A percentile compares a stretch with the other conserved stretches of the same genome.
phyloP scores from a whole-genome alignment of 306 rosid genomes.

The Malus sylvestris region DNA sequence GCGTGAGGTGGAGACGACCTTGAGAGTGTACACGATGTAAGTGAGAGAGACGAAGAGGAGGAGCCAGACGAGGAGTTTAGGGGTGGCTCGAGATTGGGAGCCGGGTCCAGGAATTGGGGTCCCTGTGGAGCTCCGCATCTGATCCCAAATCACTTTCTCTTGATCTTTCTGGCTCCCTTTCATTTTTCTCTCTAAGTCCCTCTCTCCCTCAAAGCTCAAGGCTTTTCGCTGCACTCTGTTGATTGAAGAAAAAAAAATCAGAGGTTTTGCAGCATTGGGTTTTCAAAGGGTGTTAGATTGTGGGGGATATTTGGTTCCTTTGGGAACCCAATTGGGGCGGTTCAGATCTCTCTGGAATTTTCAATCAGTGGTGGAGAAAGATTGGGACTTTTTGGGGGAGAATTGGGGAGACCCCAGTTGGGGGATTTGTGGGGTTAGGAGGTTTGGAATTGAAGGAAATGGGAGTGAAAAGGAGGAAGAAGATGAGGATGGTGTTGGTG shows the following conservation, averaged over 20 bases:
- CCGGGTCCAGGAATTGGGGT: slow-evolving; percentile 26
- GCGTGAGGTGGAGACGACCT: slow-evolving; percentile 53
- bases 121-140: slow-evolving; percentile 38
- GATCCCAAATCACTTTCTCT: slow-evolving; percentile 64
- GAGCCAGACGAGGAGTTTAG: slow-evolving; percentile 58
- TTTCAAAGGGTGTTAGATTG: not conserved
- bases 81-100: slow-evolving; percentile 30
- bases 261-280: not conserved
- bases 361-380: not conserved
- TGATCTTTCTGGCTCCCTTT: slow-evolving; percentile 47
- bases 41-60: slow-evolving; percentile 63
- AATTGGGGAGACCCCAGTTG: not conserved
- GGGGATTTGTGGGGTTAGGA: not conserved
- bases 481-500: not conserved
- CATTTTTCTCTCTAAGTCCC: slow-evolving; percentile 29
- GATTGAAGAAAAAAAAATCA: not conserved
- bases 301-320: not conserved
- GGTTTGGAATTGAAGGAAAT: not conserved
- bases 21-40: slow-evolving; percentile 61
- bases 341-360: not conserved
- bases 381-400: not conserved
- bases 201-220: not conserved
- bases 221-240: not conserved
- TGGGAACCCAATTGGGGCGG: not conserved
- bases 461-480: not conserved